Conservation (phyloP, 768 basidiomycete species). For the Boletus fagicola region DNA sequence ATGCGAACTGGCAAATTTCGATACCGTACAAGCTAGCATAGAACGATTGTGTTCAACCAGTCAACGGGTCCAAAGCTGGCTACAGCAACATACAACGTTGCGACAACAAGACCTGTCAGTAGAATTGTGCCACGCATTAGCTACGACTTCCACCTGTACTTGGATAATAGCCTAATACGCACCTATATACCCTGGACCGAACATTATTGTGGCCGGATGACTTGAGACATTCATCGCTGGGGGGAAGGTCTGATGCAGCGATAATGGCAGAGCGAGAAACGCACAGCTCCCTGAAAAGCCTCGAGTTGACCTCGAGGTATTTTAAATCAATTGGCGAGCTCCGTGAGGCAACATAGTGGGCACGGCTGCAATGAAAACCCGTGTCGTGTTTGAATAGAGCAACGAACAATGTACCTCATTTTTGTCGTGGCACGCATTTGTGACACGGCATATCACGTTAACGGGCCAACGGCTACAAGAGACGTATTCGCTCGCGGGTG, state of each 20-base stretch:
- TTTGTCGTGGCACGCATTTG: background rate
- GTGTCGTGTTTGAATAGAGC: background rate
- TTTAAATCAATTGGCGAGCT: background rate
- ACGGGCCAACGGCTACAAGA: too few relatives aligned
- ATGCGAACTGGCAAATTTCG: slow-evolving; percentile 10
- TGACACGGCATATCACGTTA: background rate
- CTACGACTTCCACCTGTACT: background rate
- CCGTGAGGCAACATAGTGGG: background rate
- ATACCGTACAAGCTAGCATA: slow-evolving; percentile 6
- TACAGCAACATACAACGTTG: slow-evolving; percentile 2
- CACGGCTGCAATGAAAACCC: background rate
- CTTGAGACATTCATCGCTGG: background rate
- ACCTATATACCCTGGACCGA: slow-evolving; percentile 11
- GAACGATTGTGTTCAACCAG: background rate
- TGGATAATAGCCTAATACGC: background rate
- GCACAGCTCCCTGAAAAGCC: background rate
- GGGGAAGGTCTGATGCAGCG: too few relatives aligned
- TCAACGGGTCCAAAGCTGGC: too few relatives aligned
- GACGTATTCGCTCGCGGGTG: background rate
- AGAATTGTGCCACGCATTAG: background rate
- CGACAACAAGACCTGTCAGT: background rate
- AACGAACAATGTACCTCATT: background rate
- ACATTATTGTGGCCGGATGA: background rate
- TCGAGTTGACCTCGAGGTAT: background rate
- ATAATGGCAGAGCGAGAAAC: background rate